Evolutionary conservation across 2,329 filamentous ascomycete genomes (phyloP).

Genomic region (Calonectria pteridis): DNA sequence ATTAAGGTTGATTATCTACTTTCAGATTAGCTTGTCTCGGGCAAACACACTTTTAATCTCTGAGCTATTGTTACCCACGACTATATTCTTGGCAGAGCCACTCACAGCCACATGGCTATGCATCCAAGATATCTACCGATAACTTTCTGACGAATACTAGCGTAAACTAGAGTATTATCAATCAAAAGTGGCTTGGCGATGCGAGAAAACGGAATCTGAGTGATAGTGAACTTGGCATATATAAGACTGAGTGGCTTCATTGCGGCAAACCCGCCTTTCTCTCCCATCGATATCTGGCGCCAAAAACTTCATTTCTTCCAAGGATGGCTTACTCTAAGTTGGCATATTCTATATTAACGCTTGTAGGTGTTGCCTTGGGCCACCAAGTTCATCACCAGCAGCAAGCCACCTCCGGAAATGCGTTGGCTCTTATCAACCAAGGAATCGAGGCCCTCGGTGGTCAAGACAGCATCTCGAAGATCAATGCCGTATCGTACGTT

Average conservation of each 20-base stretch:
- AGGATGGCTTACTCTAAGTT: not conserved
- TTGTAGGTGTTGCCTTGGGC: too few species aligned
- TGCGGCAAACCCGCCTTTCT: too few species aligned
- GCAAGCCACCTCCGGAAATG: too few species aligned
- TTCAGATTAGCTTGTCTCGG: not conserved
- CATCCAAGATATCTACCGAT: not conserved
- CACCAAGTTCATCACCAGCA: too few species aligned
- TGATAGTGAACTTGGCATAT: not conserved
- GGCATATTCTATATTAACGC: too few species aligned
- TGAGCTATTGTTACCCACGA: not conserved
- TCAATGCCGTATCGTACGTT: too few species aligned
- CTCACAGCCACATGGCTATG: not conserved
- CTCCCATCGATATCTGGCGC: not conserved
- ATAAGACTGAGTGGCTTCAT: not conserved
- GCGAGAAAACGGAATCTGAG: not conserved
- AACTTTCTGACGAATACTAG: not conserved
- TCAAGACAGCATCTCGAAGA: too few species aligned
- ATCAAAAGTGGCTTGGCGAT: not conserved
- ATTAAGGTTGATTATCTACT: not conserved
- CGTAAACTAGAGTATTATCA: not conserved
- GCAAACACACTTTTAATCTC: not conserved
- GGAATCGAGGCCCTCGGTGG: too few species aligned
- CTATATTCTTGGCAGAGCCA: not conserved
- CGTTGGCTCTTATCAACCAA: too few species aligned
- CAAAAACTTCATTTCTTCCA: not conserved